These are phyloP conservation scores for Hygrophorus pudorinus DNA, from an alignment of 768 basidiomycete genomes.

Conservation along the genomic window DNA sequence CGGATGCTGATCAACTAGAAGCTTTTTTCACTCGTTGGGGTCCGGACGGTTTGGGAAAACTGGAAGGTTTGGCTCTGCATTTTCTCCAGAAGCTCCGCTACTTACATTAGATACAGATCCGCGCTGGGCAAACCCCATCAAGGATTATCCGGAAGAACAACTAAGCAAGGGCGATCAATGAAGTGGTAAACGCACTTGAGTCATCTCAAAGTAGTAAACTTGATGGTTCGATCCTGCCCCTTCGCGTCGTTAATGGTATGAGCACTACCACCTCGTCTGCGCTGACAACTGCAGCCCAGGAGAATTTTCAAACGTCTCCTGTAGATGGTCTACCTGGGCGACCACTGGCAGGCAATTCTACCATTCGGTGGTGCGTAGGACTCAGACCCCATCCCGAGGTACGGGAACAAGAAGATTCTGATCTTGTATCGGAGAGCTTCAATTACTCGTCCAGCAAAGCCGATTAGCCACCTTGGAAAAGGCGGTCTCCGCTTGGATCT, in stretches of 20 bases:
- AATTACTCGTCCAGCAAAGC: constrained; percentile 34
- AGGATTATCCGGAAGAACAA: constrained; percentile 58
- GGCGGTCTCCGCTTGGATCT: constrained; percentile 86
- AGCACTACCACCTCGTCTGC: constrained; percentile 62
- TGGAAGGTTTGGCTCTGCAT: constrained; percentile 53
- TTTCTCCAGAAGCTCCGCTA: constrained; percentile 14
- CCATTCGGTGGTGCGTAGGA: constrained; percentile 48
- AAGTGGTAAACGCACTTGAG: constrained; percentile 64
- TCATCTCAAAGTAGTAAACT: constrained; percentile 37
- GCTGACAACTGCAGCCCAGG: constrained; percentile 66
- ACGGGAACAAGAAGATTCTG: constrained; percentile 46
- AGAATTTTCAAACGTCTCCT: constrained; percentile 44
- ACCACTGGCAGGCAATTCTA: constrained; percentile 53
- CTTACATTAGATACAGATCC: constrained; percentile 48
- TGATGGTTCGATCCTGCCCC: constrained; percentile 38
- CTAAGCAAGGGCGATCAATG: constrained; percentile 65
- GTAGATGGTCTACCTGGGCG: constrained; percentile 44
- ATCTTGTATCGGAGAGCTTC: constrained; percentile 20
- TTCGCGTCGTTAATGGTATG: constrained; percentile 74
- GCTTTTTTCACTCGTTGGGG: constrained; percentile 84
- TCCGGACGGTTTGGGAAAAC: constrained; percentile 79
- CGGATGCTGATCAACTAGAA: constrained; percentile 82
- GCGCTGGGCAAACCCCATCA: constrained; percentile 83
- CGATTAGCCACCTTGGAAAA: constrained; percentile 86
- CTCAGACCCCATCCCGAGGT: constrained; percentile 57